Evolutionary conservation across 768 basidiomycete genomes (phyloP).

Genomic region (Kwoniella botswanensis): DNA sequence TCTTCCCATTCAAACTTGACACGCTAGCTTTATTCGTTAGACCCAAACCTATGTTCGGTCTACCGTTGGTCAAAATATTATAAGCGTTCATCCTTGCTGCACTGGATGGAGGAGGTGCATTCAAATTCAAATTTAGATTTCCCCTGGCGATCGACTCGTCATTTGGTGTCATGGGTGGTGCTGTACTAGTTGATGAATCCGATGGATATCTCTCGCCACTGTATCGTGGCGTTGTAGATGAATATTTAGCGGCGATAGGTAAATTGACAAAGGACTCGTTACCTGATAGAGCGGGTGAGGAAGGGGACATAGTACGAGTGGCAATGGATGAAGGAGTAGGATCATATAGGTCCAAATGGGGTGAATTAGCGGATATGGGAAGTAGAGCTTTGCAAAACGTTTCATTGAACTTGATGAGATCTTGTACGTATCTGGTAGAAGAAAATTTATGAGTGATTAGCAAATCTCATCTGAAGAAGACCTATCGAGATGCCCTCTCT

Average conservation of each 20-base stretch:
- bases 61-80: slow-evolving; percentile 46
- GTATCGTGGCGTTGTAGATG: slow-evolving; percentile 54
- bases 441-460: background rate
- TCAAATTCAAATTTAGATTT: background rate
- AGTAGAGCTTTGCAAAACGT: slow-evolving; percentile 88
- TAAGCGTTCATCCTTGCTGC: slow-evolving; percentile 47
- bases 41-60: slow-evolving; percentile 34
- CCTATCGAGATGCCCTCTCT: too few species aligned
- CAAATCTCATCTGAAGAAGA: too few species aligned
- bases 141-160: slow-evolving; percentile 15
- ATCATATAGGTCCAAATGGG: slow-evolving; percentile 40
- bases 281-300: slow-evolving; percentile 60
- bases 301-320: slow-evolving; percentile 58
- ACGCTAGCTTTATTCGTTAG: slow-evolving; percentile 23
- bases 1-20: slow-evolving; percentile 20
- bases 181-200: slow-evolving; percentile 18
- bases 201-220: slow-evolving; percentile 21
- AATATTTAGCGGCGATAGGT: slow-evolving; percentile 90
- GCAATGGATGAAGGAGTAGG: slow-evolving; percentile 20
- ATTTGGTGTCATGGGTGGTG: slow-evolving; percentile 22
- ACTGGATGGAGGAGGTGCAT: slow-evolving; percentile 11
- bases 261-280: slow-evolving; percentile 73
- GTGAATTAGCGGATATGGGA: slow-evolving; percentile 70
- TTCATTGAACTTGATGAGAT: slow-evolving; percentile 88
- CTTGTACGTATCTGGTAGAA: slow-evolving; percentile 79